Evolutionary conservation across 306 rosid species (phyloP), one percentile per base, ranked within the genome.

Genomic region (Casuarina cunninghamiana): DNA sequence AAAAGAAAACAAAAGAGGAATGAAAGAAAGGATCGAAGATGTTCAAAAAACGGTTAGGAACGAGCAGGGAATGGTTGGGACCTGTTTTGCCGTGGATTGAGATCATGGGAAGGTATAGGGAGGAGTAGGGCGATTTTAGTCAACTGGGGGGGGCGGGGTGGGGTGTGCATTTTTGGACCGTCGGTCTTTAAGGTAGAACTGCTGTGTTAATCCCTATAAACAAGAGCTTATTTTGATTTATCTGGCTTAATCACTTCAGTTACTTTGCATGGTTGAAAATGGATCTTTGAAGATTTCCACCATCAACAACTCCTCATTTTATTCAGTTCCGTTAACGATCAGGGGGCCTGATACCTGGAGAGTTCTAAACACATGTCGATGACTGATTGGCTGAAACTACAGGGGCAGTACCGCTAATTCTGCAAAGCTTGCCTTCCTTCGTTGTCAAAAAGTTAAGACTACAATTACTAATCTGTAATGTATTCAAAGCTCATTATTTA

Each of bases 41-140:
- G 37, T 79, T 74, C 39, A 7, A 76, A 84, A 79, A 65, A 74
- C 84, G 48, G 83, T 79, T 81, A 44, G 48, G 32, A 39, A 39
- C 9, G 69, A 43, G 9, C 43, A 17, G 70, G 10, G 26, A 7
- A 12, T 38, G 10, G 17, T 38, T 65, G 38, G 70, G 19, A 63
- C 45, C 10, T 26, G 32, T 26, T 26, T 26, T 26, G 32, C 32
- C 32, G 32, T 26, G 17, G 41, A 57, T 21, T 57, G 32, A 0
- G 12, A 51, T 15, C n/a, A 16, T 9, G 51, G 15, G 51, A 48
- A 26, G 65, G 39, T 3, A 26, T 9, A 8, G 4, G 63, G 12
- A 6, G 38, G 3, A 55, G 62, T 17, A 0, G 0, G 35, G 63
- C 7, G 10, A 57, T n/a, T 7, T 19, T 35, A 6, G 3, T 19